These are phyloP conservation scores for Leishmania braziliensis DNA, from an alignment of 208 protist genomes.

Conservation along the genomic window DNA sequence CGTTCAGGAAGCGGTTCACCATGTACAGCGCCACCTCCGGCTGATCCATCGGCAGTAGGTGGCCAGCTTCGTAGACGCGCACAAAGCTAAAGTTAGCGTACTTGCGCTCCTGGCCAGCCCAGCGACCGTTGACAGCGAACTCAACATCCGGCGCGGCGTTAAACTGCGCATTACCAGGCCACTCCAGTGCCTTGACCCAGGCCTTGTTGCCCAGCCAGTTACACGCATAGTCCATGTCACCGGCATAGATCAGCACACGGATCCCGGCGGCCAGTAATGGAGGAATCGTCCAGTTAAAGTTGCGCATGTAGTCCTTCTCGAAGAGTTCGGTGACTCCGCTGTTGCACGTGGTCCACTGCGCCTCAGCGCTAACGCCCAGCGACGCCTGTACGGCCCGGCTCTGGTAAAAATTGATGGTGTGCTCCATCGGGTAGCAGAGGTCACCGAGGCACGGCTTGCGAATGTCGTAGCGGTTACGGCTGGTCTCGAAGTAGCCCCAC, in stretches of 20 bases:
- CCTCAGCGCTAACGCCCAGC: slow-evolving; percentile 54
- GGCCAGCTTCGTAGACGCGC: slow-evolving; percentile 78
- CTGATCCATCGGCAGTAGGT: slow-evolving; percentile 92
- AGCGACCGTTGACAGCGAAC: slow-evolving; percentile 34
- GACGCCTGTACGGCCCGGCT: slow-evolving; percentile 30
- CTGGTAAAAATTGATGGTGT: slow-evolving; percentile 45
- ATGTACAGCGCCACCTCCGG: slow-evolving; percentile 57
- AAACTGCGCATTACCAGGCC: slow-evolving; percentile 71
- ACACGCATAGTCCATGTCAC: slow-evolving; percentile 93
- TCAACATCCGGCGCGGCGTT: slow-evolving; percentile 41
- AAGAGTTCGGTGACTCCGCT: slow-evolving; percentile 51
- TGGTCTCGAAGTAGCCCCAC: slow-evolving; percentile 34
- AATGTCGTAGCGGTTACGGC: slow-evolving; percentile 88
- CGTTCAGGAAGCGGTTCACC: slow-evolving; percentile 51
- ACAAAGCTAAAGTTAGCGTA: slow-evolving; percentile 77
- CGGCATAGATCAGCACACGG: slow-evolving; percentile 91
- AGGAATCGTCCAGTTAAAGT: slow-evolving; percentile 68
- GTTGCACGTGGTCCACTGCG: slow-evolving; percentile 68
- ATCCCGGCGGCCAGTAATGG: slow-evolving; percentile 62
- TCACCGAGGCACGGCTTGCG: slow-evolving; percentile 53
- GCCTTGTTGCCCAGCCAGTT: slow-evolving; percentile 92
- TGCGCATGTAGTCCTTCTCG: slow-evolving; percentile 60
- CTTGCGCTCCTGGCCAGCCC: slow-evolving; percentile 33
- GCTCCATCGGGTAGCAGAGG: slow-evolving; percentile 19
- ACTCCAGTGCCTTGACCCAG: slow-evolving; percentile 75